Conservation (phyloP, 2,329 filamentous ascomycete genomes). For the Huntiella decipiens region DNA sequence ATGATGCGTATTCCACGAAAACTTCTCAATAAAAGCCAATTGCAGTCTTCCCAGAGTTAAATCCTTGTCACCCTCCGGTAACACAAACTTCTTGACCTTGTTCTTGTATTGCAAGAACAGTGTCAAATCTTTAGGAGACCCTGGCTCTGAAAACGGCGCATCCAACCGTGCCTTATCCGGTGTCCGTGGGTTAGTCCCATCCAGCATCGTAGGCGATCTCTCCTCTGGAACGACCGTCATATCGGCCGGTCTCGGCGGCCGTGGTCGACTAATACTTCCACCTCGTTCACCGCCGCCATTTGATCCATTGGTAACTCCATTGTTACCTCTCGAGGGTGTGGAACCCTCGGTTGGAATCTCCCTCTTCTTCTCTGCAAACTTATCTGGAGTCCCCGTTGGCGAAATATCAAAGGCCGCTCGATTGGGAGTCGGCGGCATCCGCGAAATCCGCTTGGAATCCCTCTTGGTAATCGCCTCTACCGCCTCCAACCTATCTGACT, state of each 20-base stretch:
- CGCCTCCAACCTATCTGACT: conserved; percentile 57
- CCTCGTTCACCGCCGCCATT: conserved; percentile 5
- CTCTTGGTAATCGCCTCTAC: conserved; percentile 47
- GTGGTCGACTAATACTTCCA: background rate
- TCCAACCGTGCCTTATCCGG: conserved; percentile 18
- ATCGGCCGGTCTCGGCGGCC: background rate
- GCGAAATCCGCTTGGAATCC: conserved; percentile 27
- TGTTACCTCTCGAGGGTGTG: background rate
- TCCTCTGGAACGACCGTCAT: conserved; percentile 1
- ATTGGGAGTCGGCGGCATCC: conserved; percentile 28
- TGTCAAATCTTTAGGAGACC: conserved; percentile 66
- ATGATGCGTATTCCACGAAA: conserved; percentile 94
- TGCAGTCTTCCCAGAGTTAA: conserved; percentile 77
- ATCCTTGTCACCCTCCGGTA: conserved; percentile 66
- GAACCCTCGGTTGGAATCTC: background rate
- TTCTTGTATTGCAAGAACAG: conserved; percentile 92
- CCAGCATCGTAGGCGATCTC: background rate
- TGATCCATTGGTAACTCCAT: background rate
- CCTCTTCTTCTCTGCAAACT: conserved; percentile 9
- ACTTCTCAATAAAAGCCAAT: conserved; percentile 95
- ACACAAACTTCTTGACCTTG: conserved; percentile 88
- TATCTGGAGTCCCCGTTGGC: conserved; percentile 4
- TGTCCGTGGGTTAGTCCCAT: conserved; percentile 9
- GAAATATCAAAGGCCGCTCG: conserved; percentile 14
- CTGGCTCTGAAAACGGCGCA: conserved; percentile 41